Evolutionary conservation across 2,329 filamentous ascomycete genomes (phyloP).

Genomic region (Daldinia eschscholtzii): DNA sequence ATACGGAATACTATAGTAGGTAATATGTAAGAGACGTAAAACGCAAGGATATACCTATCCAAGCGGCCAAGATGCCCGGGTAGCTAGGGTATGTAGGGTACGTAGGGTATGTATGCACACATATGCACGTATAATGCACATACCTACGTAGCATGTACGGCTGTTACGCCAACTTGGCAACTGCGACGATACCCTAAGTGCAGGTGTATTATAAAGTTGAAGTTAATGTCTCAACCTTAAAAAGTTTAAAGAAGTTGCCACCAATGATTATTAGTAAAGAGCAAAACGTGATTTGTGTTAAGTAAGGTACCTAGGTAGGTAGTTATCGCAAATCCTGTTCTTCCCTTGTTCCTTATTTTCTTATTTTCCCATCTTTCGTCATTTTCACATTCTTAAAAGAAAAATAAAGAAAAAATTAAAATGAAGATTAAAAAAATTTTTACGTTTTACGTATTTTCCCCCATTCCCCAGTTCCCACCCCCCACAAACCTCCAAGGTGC

Average conservation of each 20-base stretch:
- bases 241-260: slow-evolving; percentile 3
- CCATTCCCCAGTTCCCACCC: neutral
- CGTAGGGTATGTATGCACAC: neutral
- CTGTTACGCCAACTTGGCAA: slow-evolving; percentile 6
- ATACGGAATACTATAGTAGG: slow-evolving; percentile 9
- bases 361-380: neutral
- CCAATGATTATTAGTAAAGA: neutral
- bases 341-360: slow-evolving; percentile 2
- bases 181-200: neutral
- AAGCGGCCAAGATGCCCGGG: no score
- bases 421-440: no score
- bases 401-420: no score
- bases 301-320: no score
- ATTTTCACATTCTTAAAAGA: neutral
- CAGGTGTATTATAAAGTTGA: neutral
- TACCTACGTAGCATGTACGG: slow-evolving; percentile 1
- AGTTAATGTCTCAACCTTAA: slow-evolving; percentile 10
- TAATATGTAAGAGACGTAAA: neutral
- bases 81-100: no score
- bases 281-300: slow-evolving; percentile 4
- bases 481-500: neutral
- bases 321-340: neutral
- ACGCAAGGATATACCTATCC: no score
- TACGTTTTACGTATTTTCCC: neutral
- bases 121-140: no score